phyloP scores from a whole-genome alignment of 345 rosid genomes.

The Eucalyptus regnans region DNA sequence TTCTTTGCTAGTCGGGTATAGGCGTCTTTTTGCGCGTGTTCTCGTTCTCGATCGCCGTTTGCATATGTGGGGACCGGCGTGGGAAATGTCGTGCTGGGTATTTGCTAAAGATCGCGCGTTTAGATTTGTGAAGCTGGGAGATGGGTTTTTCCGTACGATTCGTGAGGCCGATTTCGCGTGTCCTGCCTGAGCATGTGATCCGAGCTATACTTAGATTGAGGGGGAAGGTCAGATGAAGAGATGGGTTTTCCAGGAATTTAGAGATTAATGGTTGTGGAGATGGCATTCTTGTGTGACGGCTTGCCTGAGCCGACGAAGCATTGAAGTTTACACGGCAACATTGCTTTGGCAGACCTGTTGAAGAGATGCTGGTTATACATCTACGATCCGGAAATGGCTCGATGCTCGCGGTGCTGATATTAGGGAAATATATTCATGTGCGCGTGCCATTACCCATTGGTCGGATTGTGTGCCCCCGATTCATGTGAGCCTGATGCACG shows the following conservation, averaged over 20 bases:
- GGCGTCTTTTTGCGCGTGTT: background rate
- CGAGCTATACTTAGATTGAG: background rate
- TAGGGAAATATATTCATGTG: background rate
- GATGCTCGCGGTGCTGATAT: background rate
- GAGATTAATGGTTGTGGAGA: background rate
- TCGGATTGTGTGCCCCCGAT: background rate
- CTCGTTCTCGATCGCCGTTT: background rate
- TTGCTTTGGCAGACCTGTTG: background rate
- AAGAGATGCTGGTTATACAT: background rate
- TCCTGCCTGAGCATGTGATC: background rate
- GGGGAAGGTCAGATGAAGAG: background rate
- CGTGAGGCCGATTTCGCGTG: background rate
- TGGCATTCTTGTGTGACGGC: background rate
- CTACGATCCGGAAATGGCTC: background rate
- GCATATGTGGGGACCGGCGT: background rate
- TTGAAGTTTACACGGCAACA: background rate
- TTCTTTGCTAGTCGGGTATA: background rate
- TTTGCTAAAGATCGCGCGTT: background rate
- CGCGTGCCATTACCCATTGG: background rate
- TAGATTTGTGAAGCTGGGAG: background rate
- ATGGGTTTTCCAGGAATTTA: background rate
- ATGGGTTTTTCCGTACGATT: background rate
- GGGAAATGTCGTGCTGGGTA: background rate
- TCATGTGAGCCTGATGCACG: background rate
- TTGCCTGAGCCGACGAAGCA: background rate